Conservation (phyloP, 2,329 filamentous ascomycete species). For the Penicillium nordicum region DNA sequence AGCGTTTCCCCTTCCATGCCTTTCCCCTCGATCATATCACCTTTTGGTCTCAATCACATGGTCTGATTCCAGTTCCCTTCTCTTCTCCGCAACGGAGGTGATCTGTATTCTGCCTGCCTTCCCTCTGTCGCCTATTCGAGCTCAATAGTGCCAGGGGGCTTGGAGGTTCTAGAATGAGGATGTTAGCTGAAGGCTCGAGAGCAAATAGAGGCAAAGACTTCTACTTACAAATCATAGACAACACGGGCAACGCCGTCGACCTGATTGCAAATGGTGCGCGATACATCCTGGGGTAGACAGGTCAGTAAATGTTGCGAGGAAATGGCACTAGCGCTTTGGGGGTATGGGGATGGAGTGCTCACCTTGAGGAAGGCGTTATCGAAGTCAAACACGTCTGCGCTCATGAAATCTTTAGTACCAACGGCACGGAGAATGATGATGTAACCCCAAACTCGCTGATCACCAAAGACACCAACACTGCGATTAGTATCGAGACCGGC, state of each 20-base stretch:
- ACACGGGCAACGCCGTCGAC: background rate
- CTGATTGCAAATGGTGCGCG: background rate
- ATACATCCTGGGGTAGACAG: background rate
- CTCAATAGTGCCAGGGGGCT: background rate
- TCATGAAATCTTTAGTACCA: constrained; percentile 54
- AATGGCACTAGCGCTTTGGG: background rate
- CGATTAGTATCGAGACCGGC: constrained; percentile 21
- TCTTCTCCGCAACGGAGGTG: background rate
- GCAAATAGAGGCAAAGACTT: background rate
- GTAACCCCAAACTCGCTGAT: constrained; percentile 64
- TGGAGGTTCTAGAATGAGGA: background rate
- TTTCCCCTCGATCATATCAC: background rate
- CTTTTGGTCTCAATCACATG: background rate
- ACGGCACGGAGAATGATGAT: constrained; percentile 62
- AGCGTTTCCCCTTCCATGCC: background rate
- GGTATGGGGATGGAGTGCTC: background rate
- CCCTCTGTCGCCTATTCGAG: background rate
- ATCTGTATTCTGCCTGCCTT: background rate
- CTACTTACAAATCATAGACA: background rate
- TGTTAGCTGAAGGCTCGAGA: background rate
- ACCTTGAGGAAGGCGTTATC: background rate
- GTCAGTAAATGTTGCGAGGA: background rate
- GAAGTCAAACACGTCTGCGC: background rate
- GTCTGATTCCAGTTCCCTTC: background rate
- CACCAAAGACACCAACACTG: constrained; percentile 44